phyloP scores from a whole-genome alignment of 352 stramenopile genomes.

The Phytophthora europaea region DNA sequence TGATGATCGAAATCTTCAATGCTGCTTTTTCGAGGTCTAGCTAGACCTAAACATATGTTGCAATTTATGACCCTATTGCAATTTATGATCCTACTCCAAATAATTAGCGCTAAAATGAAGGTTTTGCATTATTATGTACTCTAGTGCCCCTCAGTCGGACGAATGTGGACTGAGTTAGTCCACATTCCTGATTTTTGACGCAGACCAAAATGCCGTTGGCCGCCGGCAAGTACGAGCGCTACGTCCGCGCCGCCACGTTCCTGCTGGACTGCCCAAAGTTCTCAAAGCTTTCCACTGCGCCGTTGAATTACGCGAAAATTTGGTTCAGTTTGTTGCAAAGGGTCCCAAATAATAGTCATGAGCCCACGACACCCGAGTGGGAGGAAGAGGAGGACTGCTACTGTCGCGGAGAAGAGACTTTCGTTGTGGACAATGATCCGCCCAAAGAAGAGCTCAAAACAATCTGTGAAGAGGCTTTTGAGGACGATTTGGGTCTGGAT shows the following conservation, averaged over 20 bases:
- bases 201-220: neutral
- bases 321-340: neutral
- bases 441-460: neutral
- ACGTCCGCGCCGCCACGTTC: conserved; percentile 3
- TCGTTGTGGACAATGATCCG: neutral
- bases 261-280: neutral
- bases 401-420: neutral
- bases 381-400: neutral
- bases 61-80: no score
- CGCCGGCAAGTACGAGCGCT: neutral
- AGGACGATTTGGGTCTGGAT: conserved; percentile 1
- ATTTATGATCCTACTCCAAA: neutral
- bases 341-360: neutral
- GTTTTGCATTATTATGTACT: no score
- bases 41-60: no score
- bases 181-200: neutral
- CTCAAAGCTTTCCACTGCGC: conserved; percentile 1
- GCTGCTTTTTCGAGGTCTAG: no score
- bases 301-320: neutral
- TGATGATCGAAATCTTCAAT: no score
- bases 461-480: neutral
- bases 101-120: neutral
- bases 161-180: no score
- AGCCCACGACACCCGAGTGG: neutral
- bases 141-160: no score